A percentile compares a stretch with the other conserved stretches of the same genome.
phyloP scores from a whole-genome alignment of 306 rosid genomes.

The Trichosanthes truncata region DNA sequence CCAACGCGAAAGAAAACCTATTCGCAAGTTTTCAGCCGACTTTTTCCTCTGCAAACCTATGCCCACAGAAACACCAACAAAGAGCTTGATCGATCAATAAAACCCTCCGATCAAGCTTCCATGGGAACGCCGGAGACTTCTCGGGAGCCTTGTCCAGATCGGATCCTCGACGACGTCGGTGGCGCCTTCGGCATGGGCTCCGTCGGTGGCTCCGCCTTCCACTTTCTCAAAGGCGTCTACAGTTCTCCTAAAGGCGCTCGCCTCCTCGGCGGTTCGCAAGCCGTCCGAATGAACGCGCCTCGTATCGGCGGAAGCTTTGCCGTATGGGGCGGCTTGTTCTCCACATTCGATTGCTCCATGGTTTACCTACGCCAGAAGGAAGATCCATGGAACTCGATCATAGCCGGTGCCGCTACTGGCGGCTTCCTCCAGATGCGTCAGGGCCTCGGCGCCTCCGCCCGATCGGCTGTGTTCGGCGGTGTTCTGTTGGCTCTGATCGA shows the following conservation, averaged over 20 bases:
- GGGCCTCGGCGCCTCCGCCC: slow-evolving; percentile 42
- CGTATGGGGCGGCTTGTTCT: slow-evolving; percentile 87
- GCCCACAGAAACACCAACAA: neutral
- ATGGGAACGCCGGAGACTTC: slow-evolving; percentile 89
- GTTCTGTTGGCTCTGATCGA: slow-evolving; percentile 64
- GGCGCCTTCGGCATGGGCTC: slow-evolving; percentile 97
- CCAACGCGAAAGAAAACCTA: neutral
- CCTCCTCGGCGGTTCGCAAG: slow-evolving; percentile 58
- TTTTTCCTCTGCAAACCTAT: neutral
- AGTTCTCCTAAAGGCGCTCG: slow-evolving; percentile 71
- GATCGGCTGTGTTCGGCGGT: slow-evolving; percentile 59
- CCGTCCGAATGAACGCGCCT: slow-evolving; percentile 77
- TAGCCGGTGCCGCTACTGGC: slow-evolving; percentile 79
- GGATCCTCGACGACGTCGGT: slow-evolving; percentile 74
- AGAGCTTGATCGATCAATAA: neutral
- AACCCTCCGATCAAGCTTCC: slow-evolving; percentile 1
- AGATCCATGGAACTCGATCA: slow-evolving; percentile 88
- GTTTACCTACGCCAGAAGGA: slow-evolving; percentile 81
- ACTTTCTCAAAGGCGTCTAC: slow-evolving; percentile 68
- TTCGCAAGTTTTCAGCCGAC: neutral
- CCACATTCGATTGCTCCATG: slow-evolving; percentile 72
- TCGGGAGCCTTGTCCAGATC: slow-evolving; percentile 82
- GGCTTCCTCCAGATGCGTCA: slow-evolving; percentile 82
- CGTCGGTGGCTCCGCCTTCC: slow-evolving; percentile 78
- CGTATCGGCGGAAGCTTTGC: slow-evolving; percentile 80